Evolutionary conservation across 164 flowering plant species (phyloP), one percentile per base, ranked within the genome.

Genomic region (Tetracentron sinense): DNA sequence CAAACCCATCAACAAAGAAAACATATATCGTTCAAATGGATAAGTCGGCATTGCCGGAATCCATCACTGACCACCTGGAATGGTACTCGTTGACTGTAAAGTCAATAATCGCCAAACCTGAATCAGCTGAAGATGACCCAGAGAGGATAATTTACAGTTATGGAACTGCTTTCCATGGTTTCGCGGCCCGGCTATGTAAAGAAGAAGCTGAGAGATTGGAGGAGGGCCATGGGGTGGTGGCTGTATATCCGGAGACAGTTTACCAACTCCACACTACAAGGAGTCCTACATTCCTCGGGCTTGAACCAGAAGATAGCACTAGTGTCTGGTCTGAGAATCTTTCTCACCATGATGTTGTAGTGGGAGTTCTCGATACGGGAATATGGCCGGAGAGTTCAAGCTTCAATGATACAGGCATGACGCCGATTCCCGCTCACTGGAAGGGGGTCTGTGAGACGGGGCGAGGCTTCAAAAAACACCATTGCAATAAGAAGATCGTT

Each of bases 381-480:
- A 77, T 86, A 6, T 86, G 88, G 86, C 91, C 88, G 1, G 91
- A 86, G 69, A 82, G 86, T 50, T 70, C 54, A 49, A 86, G 91
- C 76, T 83, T 86, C 74, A 77, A 79, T 55, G 91, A 86, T 68
- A 61, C 75, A 0, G 83, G 84, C 20, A 63, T 86, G 75, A 20
- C 70, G 0, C 60, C 68, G 0, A 68, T 78, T 23, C 86, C 91
- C 3, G 50, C 70, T 25, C 83, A 55, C 30, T 83, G 88, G 91
- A 74, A 65, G 49, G 88, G 91, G 3, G 60, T 61, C 2, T 82
- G 86, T 56, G 87, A 81, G 61, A 72, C 76, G 1, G 86, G 89
- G 4, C 63, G 82, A 7, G 85, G 66, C 10, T 85, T 85, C 58
- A 20, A 55, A 2, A 72, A 61, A 56, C 62, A 22, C 0, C 72